Conservation (phyloP, 2,329 filamentous ascomycete species). For the Cryphonectria parasitica region DNA sequence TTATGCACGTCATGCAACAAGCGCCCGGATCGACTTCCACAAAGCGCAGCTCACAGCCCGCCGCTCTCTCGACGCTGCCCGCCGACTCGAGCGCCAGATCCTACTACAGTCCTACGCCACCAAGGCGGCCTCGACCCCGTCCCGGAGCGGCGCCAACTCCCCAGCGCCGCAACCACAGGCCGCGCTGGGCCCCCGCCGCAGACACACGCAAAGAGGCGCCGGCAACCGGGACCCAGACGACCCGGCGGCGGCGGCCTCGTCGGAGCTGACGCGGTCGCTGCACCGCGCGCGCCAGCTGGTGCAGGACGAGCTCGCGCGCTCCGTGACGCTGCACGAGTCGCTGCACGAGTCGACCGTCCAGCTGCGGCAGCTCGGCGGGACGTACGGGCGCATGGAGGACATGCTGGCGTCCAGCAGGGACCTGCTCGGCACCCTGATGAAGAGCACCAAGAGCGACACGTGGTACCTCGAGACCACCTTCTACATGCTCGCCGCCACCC, state of each 20-base stretch:
- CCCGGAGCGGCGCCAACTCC: slow-evolving; percentile 42
- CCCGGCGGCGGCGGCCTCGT: slow-evolving; percentile 75
- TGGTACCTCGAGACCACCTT: slow-evolving; percentile 96
- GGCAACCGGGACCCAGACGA: slow-evolving; percentile 57
- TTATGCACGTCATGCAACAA: slow-evolving; percentile 39
- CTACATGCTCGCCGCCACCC: slow-evolving; percentile 77
- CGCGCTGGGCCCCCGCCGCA: slow-evolving; percentile 18
- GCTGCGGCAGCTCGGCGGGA: slow-evolving; percentile 77
- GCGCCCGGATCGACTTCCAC: slow-evolving; percentile 70
- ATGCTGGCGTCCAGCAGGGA: slow-evolving; percentile 75
- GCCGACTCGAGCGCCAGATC: slow-evolving; percentile 75
- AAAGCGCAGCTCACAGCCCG: slow-evolving; percentile 82
- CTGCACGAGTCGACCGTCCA: slow-evolving; percentile 83
- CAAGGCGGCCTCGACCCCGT: slow-evolving; percentile 32
- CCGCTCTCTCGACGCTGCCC: slow-evolving; percentile 72
- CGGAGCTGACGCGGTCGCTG: slow-evolving; percentile 82
- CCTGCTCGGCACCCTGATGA: slow-evolving; percentile 77
- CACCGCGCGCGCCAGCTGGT: slow-evolving; percentile 86
- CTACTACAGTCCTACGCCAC: slow-evolving; percentile 66
- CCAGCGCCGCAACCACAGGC: slow-evolving; percentile 32
- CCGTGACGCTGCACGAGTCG: slow-evolving; percentile 87
- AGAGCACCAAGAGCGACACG: slow-evolving; percentile 92
- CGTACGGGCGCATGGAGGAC: slow-evolving; percentile 78
- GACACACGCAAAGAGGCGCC: slow-evolving; percentile 21
- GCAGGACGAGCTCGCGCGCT: slow-evolving; percentile 80